Evolutionary conservation across 2,329 filamentous ascomycete species (phyloP), one percentile per base, ranked within the genome.

Genomic region (Didymella arachidicola): DNA sequence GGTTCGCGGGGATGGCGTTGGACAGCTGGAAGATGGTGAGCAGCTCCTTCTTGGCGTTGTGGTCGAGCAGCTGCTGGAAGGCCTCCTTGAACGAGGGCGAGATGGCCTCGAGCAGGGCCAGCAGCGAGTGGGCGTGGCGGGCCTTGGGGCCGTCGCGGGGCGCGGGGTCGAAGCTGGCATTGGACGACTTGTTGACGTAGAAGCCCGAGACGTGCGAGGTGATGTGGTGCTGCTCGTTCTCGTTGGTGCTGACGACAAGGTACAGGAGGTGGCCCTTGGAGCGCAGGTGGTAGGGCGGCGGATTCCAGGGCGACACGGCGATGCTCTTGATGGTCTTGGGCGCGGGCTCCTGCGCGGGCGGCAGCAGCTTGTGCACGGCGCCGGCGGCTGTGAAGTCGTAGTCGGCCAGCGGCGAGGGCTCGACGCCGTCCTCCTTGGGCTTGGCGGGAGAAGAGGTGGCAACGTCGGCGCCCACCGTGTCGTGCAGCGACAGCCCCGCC

Each of bases 171-270:
- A 99, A 99, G 79, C 95, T 97, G 79, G 86, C 87, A 79, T 95
- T 97, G 53, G 92, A 95, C 29, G 91, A 97, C 79, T 93, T 97
- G 84, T 97, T 99, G 72, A 98, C 90, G 77, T 89, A 99, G 83
- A 99, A 99, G 19, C 95, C 95, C 14, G 93, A 93, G 49, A 97
- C 90, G 71, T 97, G 92, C 14, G 92, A 87, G 10, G 96, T 99
- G 72, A 99, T 90, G 77, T 97, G 93, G 78, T 90, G 89, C 77
- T 96, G 92, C 80, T 99, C 95, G 63, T 93, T 93, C 79, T 99
- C 95, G 69, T 92, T 94, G 57, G 93, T 98, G 16, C 90, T 94
- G 42, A 95, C 84, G 63, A 92, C 84, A 19, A 99, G 84, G 78
- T 99, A 99, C 47, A 99, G 84, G 57, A 99, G 82, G 77, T 99